Base-by-base conservation (phyloP, 805 yeast genomes). In the Cyberlindnera meyerae region DNA sequence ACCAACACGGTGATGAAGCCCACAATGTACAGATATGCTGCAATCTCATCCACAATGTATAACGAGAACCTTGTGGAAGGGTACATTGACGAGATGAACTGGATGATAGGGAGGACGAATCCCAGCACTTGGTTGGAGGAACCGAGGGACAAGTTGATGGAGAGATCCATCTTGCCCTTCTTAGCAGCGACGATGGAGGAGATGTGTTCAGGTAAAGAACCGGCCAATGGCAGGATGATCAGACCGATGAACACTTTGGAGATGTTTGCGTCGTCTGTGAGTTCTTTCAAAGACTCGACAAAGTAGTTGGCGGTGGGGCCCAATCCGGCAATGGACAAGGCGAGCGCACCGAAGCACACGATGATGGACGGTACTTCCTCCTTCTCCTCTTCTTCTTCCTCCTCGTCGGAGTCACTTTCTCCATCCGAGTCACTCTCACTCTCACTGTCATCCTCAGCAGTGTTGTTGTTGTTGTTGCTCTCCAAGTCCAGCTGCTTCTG, bases 241-340 rank as follows among this genome's bases (percentile, higher is more conserved):
- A 48, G 33, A 27, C 54, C 54, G 26, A 50, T 41, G 32, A 50
- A 50, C 4, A 44, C 48, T 29, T 44, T 46, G 20, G 52, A 50
- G 14, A 49, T 49, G n/a, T 44, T 34, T 3, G 45, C 42, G 24
- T 40, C 43, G 20, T 49, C 54, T 2, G 52, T 49, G 9, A 49
- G 14, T 5, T 42, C 41, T 25, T 49, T 47, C 29, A 49, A 33
- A 1, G 54, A 41, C 31, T 49, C 54, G 12, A 49, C 51, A 34
- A 49, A 49, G 37, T 47, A 47, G 31, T 49, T 43, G 17, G 54
- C 50, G 27, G 39, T 31, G 16, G 54, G 52, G 15, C 50, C 51
- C 7, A 47, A 27, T 9, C 51, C 51, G 8, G 51, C 50, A 18
- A 47, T 39, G n/a, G 48, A 45, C 11, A 49, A 18, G 1, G 46